phyloP scores from a whole-genome alignment of 805 yeast genomes.

The Lipomyces sp. region DNA sequence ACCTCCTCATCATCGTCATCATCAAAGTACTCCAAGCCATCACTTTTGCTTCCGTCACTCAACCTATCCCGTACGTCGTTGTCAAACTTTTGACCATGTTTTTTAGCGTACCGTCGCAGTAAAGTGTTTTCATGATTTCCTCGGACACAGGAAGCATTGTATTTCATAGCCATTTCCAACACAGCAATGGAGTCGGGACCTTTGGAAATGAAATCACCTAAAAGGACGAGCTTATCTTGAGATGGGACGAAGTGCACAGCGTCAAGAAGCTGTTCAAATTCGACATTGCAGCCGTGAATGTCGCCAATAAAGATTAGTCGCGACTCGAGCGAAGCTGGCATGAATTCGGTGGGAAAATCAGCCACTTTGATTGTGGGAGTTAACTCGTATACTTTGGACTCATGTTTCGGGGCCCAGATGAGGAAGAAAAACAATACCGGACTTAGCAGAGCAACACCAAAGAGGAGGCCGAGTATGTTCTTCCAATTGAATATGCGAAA shows the following conservation, averaged over 20 bases:
- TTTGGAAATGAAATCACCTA: constrained; percentile 86
- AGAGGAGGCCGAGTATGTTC: background rate
- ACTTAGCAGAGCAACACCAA: background rate
- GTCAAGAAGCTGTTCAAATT: constrained; percentile 58
- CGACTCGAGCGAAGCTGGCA: constrained; percentile 17
- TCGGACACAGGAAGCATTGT: constrained; percentile 71
- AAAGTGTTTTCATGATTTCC: constrained; percentile 89
- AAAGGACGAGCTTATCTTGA: constrained; percentile 64
- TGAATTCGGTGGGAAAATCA: constrained; percentile 24
- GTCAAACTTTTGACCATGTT: constrained; percentile 53
- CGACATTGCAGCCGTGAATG: constrained; percentile 76
- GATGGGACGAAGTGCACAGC: constrained; percentile 54
- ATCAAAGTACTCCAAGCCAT: constrained; percentile 42
- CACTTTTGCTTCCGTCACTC: constrained; percentile 32
- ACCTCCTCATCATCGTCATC: constrained; percentile 28
- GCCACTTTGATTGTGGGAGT: constrained; percentile 33
- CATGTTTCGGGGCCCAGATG: constrained; percentile 23
- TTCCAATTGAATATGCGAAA: background rate
- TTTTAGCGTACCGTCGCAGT: constrained; percentile 64
- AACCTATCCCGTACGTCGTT: constrained; percentile 37
- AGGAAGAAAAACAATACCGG: constrained; percentile 25
- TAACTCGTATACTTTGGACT: constrained; percentile 17
- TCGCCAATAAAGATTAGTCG: constrained; percentile 80
- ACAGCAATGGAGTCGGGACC: constrained; percentile 79
- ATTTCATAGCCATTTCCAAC: constrained; percentile 63